Evolutionary conservation across 148 eudicot genomes (phyloP).

Genomic region (Chenopodium suecicum): DNA sequence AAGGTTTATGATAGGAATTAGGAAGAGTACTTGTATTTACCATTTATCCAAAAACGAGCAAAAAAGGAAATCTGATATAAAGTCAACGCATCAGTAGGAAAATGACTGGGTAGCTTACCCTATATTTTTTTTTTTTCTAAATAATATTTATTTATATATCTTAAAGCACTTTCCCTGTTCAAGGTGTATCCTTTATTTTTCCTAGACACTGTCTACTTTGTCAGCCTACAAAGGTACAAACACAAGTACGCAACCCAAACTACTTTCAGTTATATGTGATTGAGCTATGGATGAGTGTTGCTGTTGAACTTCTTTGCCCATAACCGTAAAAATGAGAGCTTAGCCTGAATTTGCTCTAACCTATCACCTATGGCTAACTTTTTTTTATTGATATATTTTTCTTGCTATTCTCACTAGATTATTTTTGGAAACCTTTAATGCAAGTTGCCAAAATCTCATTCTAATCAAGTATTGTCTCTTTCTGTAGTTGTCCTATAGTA

Average conservation of each 20-base stretch:
- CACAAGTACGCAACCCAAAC: not conserved
- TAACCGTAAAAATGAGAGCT: not conserved
- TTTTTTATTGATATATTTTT: not conserved
- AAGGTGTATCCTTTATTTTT: not conserved
- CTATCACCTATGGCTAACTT: not conserved
- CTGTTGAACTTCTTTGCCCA: not conserved
- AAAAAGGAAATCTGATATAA: not conserved
- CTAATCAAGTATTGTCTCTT: not conserved
- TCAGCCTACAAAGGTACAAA: not conserved
- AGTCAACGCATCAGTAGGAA: not conserved
- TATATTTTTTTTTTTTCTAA: not conserved
- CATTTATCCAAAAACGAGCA: not conserved
- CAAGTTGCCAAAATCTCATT: not conserved
- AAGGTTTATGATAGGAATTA: not conserved
- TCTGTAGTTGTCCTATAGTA: not conserved
- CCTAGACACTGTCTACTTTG: not conserved
- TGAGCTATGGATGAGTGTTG: not conserved
- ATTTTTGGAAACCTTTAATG: not conserved
- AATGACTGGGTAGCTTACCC: not conserved
- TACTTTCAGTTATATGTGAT: not conserved
- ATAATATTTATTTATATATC: no score
- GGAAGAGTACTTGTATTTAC: not conserved
- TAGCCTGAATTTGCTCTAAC: not conserved
- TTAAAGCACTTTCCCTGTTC: not conserved
- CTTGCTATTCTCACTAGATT: no score